Evolutionary conservation across 2,329 filamentous ascomycete genomes (phyloP), one percentile per base, ranked within the genome.

Genomic region (Diplodia scrobiculata): DNA sequence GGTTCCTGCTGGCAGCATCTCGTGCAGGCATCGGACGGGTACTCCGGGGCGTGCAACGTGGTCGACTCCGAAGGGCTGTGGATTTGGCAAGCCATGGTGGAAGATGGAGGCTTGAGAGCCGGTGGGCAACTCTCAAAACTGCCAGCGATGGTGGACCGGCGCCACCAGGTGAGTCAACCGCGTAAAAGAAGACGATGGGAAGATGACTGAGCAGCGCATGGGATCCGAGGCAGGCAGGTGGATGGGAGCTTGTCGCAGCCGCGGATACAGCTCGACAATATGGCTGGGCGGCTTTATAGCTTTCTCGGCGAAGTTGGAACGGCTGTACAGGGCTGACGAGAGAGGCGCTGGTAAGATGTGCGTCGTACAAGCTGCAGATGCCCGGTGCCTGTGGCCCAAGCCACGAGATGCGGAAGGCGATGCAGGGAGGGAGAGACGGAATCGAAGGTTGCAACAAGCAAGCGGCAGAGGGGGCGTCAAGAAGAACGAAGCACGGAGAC

Each of bases 121-220:
- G 36, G n/a, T 10, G 47, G 14, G 27, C 11, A 27, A 29, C 41
- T 25, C 52, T 55, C 63, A 65, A 51, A 58, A 58, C 52, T 65
- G 51, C 64, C 64, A 66, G n/a, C 64, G 64, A 38, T 66, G 64
- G 54, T 66, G 64, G 34, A 66, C 64, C 2, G 54, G 64, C 19
- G 64, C 64, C 64, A 66, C 64, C 25, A 66, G 32, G 7, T 60
- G 64, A 34, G 29, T 52, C 54, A 58, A 47, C 45, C 64, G 64
- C 17, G 34, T 51, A 48, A 60, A 55, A 17, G 32, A 58, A 27
- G 45, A 59, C 50, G 32, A 59, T 19, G 64, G 53, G 6, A 60
- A 60, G 21, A 50, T 32, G 21, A 60, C 29, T 6, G 47, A 53
- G 19, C 64, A 66, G 54, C 64, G 64, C 64, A 66, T 66, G 47